Evolutionary conservation across 192 early-diverging fungal species (phyloP), one percentile per base, ranked within the genome.

Genomic region (Coemansia furcata): DNA sequence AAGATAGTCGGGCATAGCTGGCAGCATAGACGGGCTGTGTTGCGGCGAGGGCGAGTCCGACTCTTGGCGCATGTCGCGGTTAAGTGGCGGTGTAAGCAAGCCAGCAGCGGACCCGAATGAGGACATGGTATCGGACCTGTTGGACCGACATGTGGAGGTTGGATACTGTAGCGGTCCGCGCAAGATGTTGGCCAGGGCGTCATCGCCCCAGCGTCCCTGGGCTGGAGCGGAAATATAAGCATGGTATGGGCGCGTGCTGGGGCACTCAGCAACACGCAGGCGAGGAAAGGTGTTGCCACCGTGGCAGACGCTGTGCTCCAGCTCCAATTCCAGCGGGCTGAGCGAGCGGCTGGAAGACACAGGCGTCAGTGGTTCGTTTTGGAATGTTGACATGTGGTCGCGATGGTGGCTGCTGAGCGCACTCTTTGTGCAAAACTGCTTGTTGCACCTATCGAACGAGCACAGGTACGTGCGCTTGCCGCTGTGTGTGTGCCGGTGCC

Each of bases 381-480:
- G 60, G 40, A 68, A 8, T 11, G 46, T 36, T 15, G 60, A 58
- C 74, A 71, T 76, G 68, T 76, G 74, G 23, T 29, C 61, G 54
- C 74, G 68, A 62, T 76, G 68, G 74, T 76, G 74, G 62, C 54
- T 57, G 69, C 57, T 76, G 74, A 71, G 71, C 42, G 74, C 74
- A 60, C 74, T 66, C 66, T 76, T 76, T 29, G 74, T 69, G 69
- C 71, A 78, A 52, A 78, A 79, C 65, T 70, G 64, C 77, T 83
- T 83, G 80, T 83, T 72, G 74, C 80, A 83, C 47, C 67, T 62
- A 39, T 49, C 67, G 40, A 77, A 83, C 37, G 60, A 39, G 63
- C 90, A 92, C 6, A 84, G 82, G 76, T 90, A 93, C 2, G 92
- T 89, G 50, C 92, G 84, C 70, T 91, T 90, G 44, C 90, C 90